Base-by-base conservation (phyloP, 345 rosid genomes). In the Iberis pinnata region DNA sequence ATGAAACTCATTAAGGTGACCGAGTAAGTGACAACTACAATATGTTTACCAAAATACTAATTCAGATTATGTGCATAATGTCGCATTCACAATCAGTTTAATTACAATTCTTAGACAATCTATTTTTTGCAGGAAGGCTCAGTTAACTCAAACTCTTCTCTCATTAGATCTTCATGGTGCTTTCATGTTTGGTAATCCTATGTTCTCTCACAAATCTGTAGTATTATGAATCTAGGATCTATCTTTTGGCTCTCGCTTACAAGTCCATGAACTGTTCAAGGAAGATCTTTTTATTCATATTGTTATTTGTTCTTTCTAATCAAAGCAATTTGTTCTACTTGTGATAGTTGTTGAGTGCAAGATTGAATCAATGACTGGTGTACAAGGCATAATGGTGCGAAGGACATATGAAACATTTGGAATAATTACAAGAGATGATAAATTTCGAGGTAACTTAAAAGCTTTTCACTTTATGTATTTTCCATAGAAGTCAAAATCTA, bases 351-450 rank as follows among this genome's bases (percentile, higher is more conserved):
- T 79, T 19, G 83, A 85, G 22, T 80, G 93, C 53, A 85, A 73
- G 75, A 64, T 75, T 59, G 60, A 63, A 20, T 71, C 86, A 55
- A 69, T 80, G 56, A 73, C 70, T 58, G 95, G 94, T 49, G 72
- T 82, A 50, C 71, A 70, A 46, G 95, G 98, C 44, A 76, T 88
- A 55, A 72, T 92, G 93, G 72, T 83, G 62, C 85, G 82, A 12
- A 97, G 85, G 78, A 92, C 97, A 68, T 76, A 84, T 7, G 78
- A 82, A 73, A 85, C 95, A 67, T 81, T 88, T 78, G 93, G 84
- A 46, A 72, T 92, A 47, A 71, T 92, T 49, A 81, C 79, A 15
- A 72, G 73, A 62, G 84, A 81, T 7, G 62, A 90, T 53, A 74
- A 76, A 67, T 56, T 90, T 45, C 61, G 13, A 45, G 93, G 98